Evolutionary conservation across 2,329 filamentous ascomycete species (phyloP), one percentile per base, ranked within the genome.

Genomic region (Fusarium sambucinum): DNA sequence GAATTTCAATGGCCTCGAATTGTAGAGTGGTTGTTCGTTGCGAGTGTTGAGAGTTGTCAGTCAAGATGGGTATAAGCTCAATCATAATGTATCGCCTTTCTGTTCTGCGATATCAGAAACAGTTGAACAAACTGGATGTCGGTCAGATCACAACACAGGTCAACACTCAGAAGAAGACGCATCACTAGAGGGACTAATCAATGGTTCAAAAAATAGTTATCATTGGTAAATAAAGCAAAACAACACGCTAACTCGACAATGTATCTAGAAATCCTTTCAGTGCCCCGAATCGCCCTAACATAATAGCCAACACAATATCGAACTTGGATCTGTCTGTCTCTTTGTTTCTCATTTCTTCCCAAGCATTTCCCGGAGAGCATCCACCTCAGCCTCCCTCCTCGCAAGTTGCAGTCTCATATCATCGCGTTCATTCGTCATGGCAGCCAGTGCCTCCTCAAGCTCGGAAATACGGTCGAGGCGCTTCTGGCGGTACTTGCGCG

Each of bases 401-500:
- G 88, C 89, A 61, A 91, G 83, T 63, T 85, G 83, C 54, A 92
- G 78, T 55, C 85, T 86, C 70, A 92, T 76, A 17, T 87, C 87
- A 71, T 92, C 89, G 19, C 89, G 80, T 73, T 92, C 90, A 47
- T 82, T 77, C 60, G 85, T 86, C 73, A 89, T 84, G 42, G 85
- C 82, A 46, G 84, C 84, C 41, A 92, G 79, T 21, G 86, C 84
- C 11, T 79, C 77, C 76, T 92, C 89, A 32, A 92, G 82, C 63
- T 87, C 85, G 27, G 79, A 79, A 76, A 91, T 86, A 64, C 89
- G 87, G 71, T 92, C 89, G 33, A 92, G 83, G 45, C 89, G 87
- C 76, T 90, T 90, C 76, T 92, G 89, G 27, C 90, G 87, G 75
- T 91, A 92, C 64, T 90, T 89, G 64, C 89, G 85, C 30, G 90